A percentile compares a stretch with the other conserved stretches of the same genome.
Evolutionary conservation across 1,284 basidiomycete genomes (phyloP).

Genomic region (Earliella scabrosa): DNA sequence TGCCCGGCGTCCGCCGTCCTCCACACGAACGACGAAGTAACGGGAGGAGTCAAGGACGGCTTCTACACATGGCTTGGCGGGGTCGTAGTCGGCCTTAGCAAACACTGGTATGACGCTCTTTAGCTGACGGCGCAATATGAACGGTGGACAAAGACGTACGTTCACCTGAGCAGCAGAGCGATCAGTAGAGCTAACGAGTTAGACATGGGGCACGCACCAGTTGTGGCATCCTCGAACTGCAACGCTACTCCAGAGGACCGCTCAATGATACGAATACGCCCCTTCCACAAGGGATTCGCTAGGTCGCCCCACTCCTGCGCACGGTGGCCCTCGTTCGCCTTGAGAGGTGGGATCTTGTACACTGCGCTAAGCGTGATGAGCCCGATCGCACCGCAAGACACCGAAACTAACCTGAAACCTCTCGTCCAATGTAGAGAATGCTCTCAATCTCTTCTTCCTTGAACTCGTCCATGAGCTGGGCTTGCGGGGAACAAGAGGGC

Average conservation of each 20-base stretch:
- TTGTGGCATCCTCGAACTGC: conserved; percentile 76
- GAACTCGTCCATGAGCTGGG: conserved; percentile 51
- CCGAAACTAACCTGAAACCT: conserved; percentile 71
- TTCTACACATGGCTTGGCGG: conserved; percentile 85
- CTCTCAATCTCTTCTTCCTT: conserved; percentile 80
- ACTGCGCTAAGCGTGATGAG: conserved; percentile 47
- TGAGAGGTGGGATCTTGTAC: conserved; percentile 83
- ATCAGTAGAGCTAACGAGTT: background rate
- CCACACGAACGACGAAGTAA: conserved; percentile 94
- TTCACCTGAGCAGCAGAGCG: conserved; percentile 23
- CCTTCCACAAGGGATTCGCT: conserved; percentile 85
- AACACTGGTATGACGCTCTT: conserved; percentile 63
- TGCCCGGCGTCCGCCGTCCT: conserved; percentile 85
- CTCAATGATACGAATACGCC: conserved; percentile 85
- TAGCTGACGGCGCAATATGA: background rate
- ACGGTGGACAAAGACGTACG: conserved; percentile 14
- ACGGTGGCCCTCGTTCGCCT: conserved; percentile 83
- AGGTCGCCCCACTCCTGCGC: conserved; percentile 89
- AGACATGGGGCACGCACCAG: conserved; percentile 52
- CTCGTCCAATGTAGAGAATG: conserved; percentile 83
- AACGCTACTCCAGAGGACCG: conserved; percentile 62
- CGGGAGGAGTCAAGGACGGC: conserved; percentile 95
- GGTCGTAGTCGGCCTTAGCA: conserved; percentile 89
- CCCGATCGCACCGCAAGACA: conserved; percentile 6
- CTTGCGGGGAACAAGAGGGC: background rate